These are phyloP conservation scores for Berberis thunbergii DNA, from an alignment of 164 flowering plant species.

Conservation along the genomic window DNA sequence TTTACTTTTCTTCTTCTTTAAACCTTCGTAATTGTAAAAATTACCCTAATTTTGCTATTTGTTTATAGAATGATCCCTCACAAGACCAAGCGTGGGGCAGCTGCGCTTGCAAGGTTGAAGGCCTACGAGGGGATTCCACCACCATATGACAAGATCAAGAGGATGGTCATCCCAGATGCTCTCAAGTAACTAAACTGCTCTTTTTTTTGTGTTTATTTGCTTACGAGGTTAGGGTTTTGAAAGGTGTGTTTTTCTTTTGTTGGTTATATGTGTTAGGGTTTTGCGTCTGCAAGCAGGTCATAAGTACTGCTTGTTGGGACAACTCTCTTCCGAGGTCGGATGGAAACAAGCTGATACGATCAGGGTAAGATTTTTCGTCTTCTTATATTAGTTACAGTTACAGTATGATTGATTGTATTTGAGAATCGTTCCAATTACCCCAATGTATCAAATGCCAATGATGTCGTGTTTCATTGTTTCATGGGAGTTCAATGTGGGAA, in stretches of 20 bases:
- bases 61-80: slow-evolving; percentile 80
- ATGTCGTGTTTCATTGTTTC: too few species aligned
- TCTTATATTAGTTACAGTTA: background rate
- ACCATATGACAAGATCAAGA: slow-evolving; percentile 76
- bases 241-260: background rate
- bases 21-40: background rate
- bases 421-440: too few species aligned
- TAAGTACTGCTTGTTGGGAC: slow-evolving; percentile 78
- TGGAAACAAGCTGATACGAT: slow-evolving; percentile 86
- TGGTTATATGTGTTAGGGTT: slow-evolving; percentile 40
- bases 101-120: slow-evolving; percentile 79
- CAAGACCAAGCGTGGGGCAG: slow-evolving; percentile 87
- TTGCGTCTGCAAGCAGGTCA: slow-evolving; percentile 91
- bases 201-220: background rate
- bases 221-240: background rate
- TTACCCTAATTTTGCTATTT: background rate
- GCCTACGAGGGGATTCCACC: slow-evolving; percentile 78
- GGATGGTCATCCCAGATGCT: slow-evolving; percentile 91
- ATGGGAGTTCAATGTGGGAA: too few species aligned
- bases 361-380: slow-evolving; percentile 29
- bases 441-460: too few species aligned
- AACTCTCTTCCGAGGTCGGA: slow-evolving; percentile 73
- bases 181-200: slow-evolving; percentile 47
- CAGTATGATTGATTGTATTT: background rate
- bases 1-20: background rate